These are phyloP conservation scores for Diutina pseudorugosa DNA, from an alignment of 1,139 yeast species.

Conservation along the genomic window DNA sequence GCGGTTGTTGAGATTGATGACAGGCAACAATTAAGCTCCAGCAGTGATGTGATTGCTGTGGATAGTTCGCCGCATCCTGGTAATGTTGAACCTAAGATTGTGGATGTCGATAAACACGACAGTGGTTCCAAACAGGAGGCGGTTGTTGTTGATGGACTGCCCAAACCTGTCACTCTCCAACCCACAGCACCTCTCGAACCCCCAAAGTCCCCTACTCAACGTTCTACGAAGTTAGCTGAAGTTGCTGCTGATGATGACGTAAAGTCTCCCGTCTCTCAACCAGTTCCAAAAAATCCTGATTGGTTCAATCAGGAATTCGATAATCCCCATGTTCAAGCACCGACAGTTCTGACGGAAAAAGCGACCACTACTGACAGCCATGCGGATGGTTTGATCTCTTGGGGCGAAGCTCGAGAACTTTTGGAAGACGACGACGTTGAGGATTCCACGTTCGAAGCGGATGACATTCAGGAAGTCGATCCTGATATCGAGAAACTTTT, in stretches of 20 bases:
- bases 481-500: not conserved
- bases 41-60: no score
- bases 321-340: constrained; percentile 7
- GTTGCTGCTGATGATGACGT: not conserved
- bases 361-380: constrained; percentile 8
- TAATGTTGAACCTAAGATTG: not conserved
- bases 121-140: not conserved
- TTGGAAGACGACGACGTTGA: constrained; percentile 10
- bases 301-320: constrained; percentile 19
- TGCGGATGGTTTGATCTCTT: constrained; percentile 38
- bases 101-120: not conserved
- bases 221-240: not conserved
- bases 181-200: not conserved
- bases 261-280: not conserved
- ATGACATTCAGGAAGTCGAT: constrained; percentile 7
- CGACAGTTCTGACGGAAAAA: constrained; percentile 6
- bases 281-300: constrained; percentile 13
- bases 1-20: not conserved
- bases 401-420: constrained; percentile 30
- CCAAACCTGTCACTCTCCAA: not conserved
- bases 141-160: no score
- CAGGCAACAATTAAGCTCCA: not conserved
- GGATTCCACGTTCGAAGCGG: constrained; percentile 5
- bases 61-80: no score
- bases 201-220: not conserved